Conservation (phyloP, 2,329 filamentous ascomycete species). For the Lizonia empirigonia region DNA sequence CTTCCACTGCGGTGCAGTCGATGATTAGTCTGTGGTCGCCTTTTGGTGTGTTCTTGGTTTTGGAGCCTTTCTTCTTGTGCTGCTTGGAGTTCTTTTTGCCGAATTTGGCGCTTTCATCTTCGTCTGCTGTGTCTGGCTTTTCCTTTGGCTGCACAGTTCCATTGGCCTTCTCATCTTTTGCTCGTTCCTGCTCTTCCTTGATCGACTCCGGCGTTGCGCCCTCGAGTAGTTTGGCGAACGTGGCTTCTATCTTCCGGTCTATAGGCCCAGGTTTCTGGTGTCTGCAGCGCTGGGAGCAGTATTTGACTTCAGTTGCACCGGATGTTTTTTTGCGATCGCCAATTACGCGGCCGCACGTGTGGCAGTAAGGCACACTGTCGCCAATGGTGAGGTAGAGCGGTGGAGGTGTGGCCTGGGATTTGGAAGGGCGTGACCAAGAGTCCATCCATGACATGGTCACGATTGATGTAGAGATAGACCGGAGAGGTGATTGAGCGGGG, state of each 20-base stretch:
- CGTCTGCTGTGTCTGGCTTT: constrained; percentile 5
- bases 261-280: constrained; percentile 56
- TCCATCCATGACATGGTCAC: constrained; percentile 57
- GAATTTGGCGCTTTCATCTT: constrained; percentile 3
- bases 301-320: constrained; percentile 53
- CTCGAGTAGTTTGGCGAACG: constrained; percentile 53
- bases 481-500: neutral
- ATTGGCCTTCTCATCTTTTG: neutral
- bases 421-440: constrained; percentile 53
- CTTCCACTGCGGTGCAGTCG: constrained; percentile 58
- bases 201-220: constrained; percentile 38
- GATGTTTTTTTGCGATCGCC: constrained; percentile 47
- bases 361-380: constrained; percentile 61
- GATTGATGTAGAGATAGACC: neutral
- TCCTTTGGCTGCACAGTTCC: neutral
- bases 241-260: constrained; percentile 60
- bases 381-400: constrained; percentile 60
- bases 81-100: constrained; percentile 20
- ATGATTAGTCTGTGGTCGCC: constrained; percentile 59
- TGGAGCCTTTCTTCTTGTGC: constrained; percentile 38
- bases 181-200: constrained; percentile 24
- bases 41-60: constrained; percentile 43
- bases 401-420: constrained; percentile 53
- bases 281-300: constrained; percentile 63
- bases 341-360: constrained; percentile 63